Evolutionary conservation across 1,139 yeast genomes (phyloP).

Genomic region (Nakaseomyces delphensis): DNA sequence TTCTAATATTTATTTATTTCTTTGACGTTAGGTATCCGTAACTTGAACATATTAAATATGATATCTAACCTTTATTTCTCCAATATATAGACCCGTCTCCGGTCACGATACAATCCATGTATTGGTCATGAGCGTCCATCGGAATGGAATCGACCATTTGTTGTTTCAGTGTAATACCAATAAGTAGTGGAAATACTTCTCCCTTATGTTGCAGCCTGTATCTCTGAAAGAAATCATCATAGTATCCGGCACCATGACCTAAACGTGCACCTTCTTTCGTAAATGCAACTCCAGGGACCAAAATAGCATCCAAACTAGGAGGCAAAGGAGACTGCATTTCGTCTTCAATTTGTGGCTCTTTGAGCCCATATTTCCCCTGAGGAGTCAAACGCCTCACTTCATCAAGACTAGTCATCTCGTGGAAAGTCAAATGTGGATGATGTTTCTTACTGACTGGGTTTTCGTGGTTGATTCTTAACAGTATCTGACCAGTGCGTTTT

Average conservation of each 20-base stretch:
- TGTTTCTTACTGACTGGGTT: conserved; percentile 6
- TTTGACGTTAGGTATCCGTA: not conserved
- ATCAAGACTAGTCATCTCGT: conserved; percentile 38
- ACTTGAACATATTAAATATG: too few relatives aligned
- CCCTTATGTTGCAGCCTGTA: conserved; percentile 32
- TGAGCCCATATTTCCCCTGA: conserved; percentile 55
- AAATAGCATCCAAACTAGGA: conserved; percentile 49
- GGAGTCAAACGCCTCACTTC: conserved; percentile 47
- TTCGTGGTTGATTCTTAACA: conserved; percentile 12
- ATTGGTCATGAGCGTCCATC: conserved; percentile 60
- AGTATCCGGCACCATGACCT: conserved; percentile 93
- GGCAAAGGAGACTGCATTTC: conserved; percentile 23
- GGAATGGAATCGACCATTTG: conserved; percentile 66
- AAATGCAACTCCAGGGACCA: conserved; percentile 86
- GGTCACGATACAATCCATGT: conserved; percentile 51
- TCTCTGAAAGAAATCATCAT: conserved; percentile 65
- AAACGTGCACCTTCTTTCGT: conserved; percentile 42
- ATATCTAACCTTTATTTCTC: conserved; percentile 11
- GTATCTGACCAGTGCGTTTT: conserved; percentile 19
- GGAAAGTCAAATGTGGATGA: conserved; percentile 49
- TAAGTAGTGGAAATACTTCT: conserved; percentile 23
- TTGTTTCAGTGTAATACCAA: conserved; percentile 45
- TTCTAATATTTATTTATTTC: not conserved
- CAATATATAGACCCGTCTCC: conserved; percentile 30
- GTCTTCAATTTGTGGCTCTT: conserved; percentile 47